Evolutionary conservation across 371 early-diverging fungal species (phyloP), one percentile per base, ranked within the genome.

Genomic region (Mucor sp.): DNA sequence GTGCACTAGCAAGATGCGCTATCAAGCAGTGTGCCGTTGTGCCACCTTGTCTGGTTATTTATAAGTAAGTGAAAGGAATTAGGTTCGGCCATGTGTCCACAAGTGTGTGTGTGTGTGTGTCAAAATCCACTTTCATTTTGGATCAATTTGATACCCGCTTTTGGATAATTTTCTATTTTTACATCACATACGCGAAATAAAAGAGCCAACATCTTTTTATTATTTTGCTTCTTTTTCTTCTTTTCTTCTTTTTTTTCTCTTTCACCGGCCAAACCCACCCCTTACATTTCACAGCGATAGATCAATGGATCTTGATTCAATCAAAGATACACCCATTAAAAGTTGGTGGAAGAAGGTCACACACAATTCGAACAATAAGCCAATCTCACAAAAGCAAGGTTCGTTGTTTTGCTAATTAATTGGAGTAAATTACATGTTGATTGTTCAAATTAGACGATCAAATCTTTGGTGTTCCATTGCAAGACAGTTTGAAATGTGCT

Each of bases 261-360:
- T 32, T 56, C 33, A 2, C 30, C 60, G 48, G 48, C 15, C 11
- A 44, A 44, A 44, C n/a, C 5, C 37, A 37, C 1, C 37, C 11
- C 14, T 4, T 3, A 44, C 17, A 44, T 19, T 19, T 44, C 8
- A 19, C 19, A 43, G 12, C 43, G 43, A 21, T 56, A 27, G 23
- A 17, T 30, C n/a, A 61, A 68, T 67, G 72, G 68, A 72, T 19
- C 23, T 62, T 27, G 66, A 68, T 25, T 50, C 48, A 12, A 66
- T 8, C 19, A 74, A 74, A 74, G 74, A 74, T 57, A 74, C 67
- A 28, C 53, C 70, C 21, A 66, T 74, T 23, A 74, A 70, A 60
- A 74, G 70, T 43, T 74, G 74, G 74, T 74, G 74, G 74, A 74
- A 70, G n/a, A 69, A 70, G 62, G 67, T 74, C 15, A 67, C 65